phyloP scores from a whole-genome alignment of 2,329 filamentous ascomycete genomes.

The Alternaria gansuensis region DNA sequence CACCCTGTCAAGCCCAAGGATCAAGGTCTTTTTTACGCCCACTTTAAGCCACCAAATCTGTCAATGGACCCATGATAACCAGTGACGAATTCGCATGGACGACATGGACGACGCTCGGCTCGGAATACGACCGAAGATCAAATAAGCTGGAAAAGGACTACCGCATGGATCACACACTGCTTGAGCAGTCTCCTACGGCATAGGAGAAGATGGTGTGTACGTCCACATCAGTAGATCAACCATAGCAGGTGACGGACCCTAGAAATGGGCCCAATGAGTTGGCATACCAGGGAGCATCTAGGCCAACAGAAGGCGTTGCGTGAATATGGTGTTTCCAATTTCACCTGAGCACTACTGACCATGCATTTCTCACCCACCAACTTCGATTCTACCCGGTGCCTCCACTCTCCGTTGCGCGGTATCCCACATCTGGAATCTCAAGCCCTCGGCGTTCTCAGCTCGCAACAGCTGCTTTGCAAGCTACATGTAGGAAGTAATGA shows the following conservation, averaged over 20 bases:
- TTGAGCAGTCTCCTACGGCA: neutral
- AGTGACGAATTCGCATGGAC: neutral
- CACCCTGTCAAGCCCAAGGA: neutral
- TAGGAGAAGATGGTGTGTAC: neutral
- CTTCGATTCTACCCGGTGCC: neutral
- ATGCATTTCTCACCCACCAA: neutral
- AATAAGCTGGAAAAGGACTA: neutral
- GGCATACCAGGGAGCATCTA: neutral
- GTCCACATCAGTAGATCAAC: neutral
- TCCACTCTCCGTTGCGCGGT: neutral
- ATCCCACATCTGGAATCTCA: neutral
- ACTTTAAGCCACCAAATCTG: slow-evolving; percentile 3
- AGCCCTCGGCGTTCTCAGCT: neutral
- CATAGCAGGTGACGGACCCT: neutral
- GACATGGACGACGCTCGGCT: neutral
- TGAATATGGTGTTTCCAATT: neutral
- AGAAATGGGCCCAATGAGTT: neutral
- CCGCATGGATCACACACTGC: neutral
- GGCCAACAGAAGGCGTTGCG: neutral
- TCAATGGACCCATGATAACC: slow-evolving; percentile 9
- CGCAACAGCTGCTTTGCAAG: neutral
- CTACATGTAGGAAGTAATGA: neutral
- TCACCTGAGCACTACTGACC: neutral
- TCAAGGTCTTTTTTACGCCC: slow-evolving; percentile 3
- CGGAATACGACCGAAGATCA: neutral